Base-by-base conservation (phyloP, 2,329 filamentous ascomycete genomes). In the Aspergillaceae sp. region DNA sequence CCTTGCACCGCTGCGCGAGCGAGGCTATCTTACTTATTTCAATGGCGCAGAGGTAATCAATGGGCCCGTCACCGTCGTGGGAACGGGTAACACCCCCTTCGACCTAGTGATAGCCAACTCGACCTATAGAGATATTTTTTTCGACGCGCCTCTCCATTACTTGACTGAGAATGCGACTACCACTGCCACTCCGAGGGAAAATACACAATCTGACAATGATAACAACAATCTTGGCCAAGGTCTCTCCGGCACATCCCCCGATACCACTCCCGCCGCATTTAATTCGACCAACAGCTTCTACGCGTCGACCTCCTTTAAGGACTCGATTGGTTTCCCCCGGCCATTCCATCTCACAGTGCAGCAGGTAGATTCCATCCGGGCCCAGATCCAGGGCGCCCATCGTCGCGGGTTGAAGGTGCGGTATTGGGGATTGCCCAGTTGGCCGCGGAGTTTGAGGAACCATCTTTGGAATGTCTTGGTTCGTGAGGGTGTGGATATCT, bases 391-490 rank as follows among this genome's bases (percentile, higher is more conserved):
- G 0, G 71, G 68, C 5, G 78, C 78, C 3, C 71, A 78, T 45
- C 56, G 63, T 2, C 64, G 70, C 7, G 78, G 78, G 0, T 57
- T 82, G 38, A 77, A 78, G 52, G 72, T 72, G 1, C 60, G 78
- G 41, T 82, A 80, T 52, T 81, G 78, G 78, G 67, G 69, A 27
- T 69, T 76, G 7, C 78, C 78, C 0, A 64, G 58, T 44, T 81
- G 78, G 77, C 78, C 78, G 1, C 61, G 72, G 4, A 69, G 69
- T 36, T 51, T 78, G 57, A 61, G 77, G 40, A 77, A 80, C 54
- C 68, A 72, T 43, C 59, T 81, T 10, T 81, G 78, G 78, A 65
- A 68, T 5, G 63, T 76, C 19, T 57, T 81, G 11, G 69, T 75
- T 7, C 62, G 69, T 29, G 75, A 79, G 57, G 76, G 77, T 0